A percentile compares a stretch with the other conserved stretches of the same genome.
Conservation (phyloP, 768 basidiomycete genomes). For the Calocybe indica region DNA sequence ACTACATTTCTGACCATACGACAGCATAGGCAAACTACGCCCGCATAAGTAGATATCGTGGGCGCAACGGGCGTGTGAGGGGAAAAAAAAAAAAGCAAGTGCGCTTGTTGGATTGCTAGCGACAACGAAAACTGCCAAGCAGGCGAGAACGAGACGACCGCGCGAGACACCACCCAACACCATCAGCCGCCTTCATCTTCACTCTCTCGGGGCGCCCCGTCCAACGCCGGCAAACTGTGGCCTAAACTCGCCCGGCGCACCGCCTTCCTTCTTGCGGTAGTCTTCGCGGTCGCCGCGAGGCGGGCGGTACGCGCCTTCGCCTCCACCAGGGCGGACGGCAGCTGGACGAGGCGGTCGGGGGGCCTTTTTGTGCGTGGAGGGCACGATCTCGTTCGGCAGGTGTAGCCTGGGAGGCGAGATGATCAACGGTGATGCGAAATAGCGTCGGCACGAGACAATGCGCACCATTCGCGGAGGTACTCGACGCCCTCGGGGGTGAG, state of each 20-base stretch:
- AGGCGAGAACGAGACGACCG: no score
- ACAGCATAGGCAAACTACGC: no score
- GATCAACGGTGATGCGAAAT: not conserved
- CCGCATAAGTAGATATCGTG: slow-evolving; percentile 3
- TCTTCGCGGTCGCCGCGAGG: slow-evolving; percentile 88
- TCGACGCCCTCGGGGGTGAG: slow-evolving; percentile 97
- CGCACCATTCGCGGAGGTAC: slow-evolving; percentile 86
- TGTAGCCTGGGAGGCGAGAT: slow-evolving; percentile 62
- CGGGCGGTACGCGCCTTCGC: slow-evolving; percentile 79
- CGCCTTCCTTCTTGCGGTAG: slow-evolving; percentile 89
- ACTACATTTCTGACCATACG: slow-evolving; percentile 14
- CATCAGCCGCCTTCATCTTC: slow-evolving; percentile 10
- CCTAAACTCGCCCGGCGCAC: slow-evolving; percentile 83
- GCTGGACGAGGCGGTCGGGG: slow-evolving; percentile 84
- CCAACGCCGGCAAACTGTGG: slow-evolving; percentile 88
- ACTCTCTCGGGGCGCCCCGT: slow-evolving; percentile 78
- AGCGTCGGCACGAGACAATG: slow-evolving; percentile 1
- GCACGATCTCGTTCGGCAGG: slow-evolving; percentile 93
- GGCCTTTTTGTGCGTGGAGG: slow-evolving; percentile 95
- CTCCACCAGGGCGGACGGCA: slow-evolving; percentile 61
- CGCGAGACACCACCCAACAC: no score
- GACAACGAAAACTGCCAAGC: no score
- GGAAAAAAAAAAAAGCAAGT: no score
- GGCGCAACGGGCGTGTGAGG: not conserved
- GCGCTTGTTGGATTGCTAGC: no score